Base-by-base conservation (phyloP, 2,329 filamentous ascomycete genomes). In the Nothopassalora personata region DNA sequence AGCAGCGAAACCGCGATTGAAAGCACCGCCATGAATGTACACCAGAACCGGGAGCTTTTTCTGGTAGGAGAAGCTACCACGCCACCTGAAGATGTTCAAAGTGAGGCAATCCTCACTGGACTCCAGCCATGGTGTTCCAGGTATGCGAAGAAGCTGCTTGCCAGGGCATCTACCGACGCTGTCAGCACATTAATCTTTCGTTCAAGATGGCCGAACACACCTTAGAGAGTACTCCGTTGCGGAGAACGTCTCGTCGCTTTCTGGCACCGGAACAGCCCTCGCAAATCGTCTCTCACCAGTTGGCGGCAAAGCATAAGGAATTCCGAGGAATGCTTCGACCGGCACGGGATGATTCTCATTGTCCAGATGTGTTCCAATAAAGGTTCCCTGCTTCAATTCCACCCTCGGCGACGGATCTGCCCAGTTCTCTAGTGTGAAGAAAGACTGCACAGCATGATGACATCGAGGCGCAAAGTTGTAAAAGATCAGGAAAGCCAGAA, bases 21-120 rank as follows among this genome's bases (percentile, higher is more conserved):
- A 88, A 5, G 77, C 80, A 2, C 86, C 86, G 48, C 85, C 85
- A 67, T 87, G 85, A 33, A 88, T 73, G 67, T 85, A 86, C 1
- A 87, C 75, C 15, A 77, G 77, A 4, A 85, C 81, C 0, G 83
- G 83, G 0, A 86, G 74, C 34, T 73, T 76, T 36, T 72, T 76
- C 10, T 70, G 67, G 4, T 74, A 43, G 10, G 81, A 56, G 57
- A 66, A 66, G 18, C 62, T 64, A 8, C 62, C 62, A 59, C 62
- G 48, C 64, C 64, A 82, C 2, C 83, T 77, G 39, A 86, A 75
- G 9, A 87, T 76, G 64, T 86, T 86, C 58, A 86, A 71, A 28
- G 81, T 83, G 5, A 86, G 74, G 59, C 84, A 86, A 61, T 85
- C 80, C 66, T 86, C 84, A 39, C 58, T 59, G 33, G 64, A 46